phyloP scores from a whole-genome alignment of 345 rosid species.

The Eucalyptus leucophloia region DNA sequence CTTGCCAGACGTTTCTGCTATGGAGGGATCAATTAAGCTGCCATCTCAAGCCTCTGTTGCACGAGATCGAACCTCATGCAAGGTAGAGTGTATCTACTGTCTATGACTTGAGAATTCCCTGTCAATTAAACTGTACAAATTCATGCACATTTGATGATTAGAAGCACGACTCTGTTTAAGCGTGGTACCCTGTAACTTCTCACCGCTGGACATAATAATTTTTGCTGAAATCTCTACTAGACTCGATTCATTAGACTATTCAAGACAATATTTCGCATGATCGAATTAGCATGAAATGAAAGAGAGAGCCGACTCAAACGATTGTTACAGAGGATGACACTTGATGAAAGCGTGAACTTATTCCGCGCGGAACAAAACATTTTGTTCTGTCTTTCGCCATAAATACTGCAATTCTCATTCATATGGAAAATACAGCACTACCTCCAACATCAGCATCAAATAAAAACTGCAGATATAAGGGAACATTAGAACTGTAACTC shows the following conservation, averaged over 20 bases:
- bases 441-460: neutral
- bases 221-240: no score
- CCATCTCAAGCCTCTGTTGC: neutral
- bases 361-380: neutral
- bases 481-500: no score
- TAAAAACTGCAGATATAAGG: neutral
- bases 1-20: neutral
- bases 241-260: no score
- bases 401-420: neutral
- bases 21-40: neutral
- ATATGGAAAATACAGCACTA: neutral
- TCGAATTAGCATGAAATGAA: neutral
- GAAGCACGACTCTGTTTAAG: neutral
- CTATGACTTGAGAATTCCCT: neutral
- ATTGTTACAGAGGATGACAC: rapidly evolving
- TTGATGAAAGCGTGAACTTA: neutral
- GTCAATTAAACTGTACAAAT: neutral
- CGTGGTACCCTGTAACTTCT: no score
- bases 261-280: rapidly evolving
- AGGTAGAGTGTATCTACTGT: neutral
- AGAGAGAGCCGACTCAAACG: neutral
- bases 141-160: neutral
- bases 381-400: neutral
- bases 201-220: no score
- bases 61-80: neutral